Evolutionary conservation across 2,329 filamentous ascomycete genomes (phyloP).

Genomic region (Elsinoe fawcettii): DNA sequence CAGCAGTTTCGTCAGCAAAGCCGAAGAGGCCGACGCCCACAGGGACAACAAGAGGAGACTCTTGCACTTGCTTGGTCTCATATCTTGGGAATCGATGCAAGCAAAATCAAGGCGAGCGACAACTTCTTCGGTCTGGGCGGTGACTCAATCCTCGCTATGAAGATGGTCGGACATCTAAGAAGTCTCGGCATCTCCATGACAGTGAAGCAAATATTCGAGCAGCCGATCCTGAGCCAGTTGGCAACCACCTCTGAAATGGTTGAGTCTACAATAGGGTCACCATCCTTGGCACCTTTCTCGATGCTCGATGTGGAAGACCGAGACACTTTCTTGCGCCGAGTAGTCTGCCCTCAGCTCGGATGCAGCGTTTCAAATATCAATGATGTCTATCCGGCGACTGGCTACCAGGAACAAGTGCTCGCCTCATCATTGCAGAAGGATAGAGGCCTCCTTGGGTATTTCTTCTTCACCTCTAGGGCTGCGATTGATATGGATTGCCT

Average conservation of each 20-base stretch:
- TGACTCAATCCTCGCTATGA: constrained; percentile 13
- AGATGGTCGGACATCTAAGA: constrained; percentile 43
- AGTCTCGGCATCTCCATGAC: constrained; percentile 42
- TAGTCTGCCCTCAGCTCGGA: neutral
- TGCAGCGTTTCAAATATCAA: constrained; percentile 19
- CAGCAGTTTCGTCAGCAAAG: neutral
- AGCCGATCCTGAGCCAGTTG: neutral
- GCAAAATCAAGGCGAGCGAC: neutral
- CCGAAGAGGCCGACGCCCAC: neutral
- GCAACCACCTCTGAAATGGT: constrained; percentile 11
- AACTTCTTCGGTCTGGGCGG: constrained; percentile 10
- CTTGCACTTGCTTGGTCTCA: neutral
- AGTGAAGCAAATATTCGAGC: neutral
- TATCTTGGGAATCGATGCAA: neutral
- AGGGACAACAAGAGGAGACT: neutral
- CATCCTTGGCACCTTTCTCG: neutral
- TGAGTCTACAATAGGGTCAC: neutral
- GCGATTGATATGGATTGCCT: constrained; percentile 44
- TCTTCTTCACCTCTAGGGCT: constrained; percentile 54
- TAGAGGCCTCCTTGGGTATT: constrained; percentile 57
- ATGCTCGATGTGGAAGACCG: neutral
- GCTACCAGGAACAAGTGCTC: constrained; percentile 33
- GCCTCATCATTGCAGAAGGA: constrained; percentile 50
- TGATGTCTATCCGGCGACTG: constrained; percentile 23
- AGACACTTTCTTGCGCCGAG: neutral